These are phyloP conservation scores for Termitomyces sp. DNA, from an alignment of 768 basidiomycete genomes.

Conservation along the genomic window DNA sequence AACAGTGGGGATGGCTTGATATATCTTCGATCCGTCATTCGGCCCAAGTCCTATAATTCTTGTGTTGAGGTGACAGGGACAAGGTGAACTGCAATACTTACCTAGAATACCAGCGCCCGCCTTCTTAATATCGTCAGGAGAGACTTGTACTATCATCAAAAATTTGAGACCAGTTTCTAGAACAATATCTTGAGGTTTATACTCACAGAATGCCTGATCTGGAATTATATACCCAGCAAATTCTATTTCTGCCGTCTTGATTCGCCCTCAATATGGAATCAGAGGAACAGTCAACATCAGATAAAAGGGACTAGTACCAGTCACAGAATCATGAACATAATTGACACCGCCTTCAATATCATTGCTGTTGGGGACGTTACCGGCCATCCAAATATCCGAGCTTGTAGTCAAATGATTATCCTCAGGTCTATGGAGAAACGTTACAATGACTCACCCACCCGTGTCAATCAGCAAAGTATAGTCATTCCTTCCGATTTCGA, in stretches of 20 bases:
- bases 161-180: neutral
- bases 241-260: slow-evolving; percentile 40
- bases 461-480: slow-evolving; percentile 45
- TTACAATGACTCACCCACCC: slow-evolving; percentile 34
- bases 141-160: slow-evolving; percentile 35
- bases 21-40: slow-evolving; percentile 50
- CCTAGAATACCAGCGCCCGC: slow-evolving; percentile 30
- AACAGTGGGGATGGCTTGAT: slow-evolving; percentile 27
- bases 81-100: slow-evolving; percentile 6
- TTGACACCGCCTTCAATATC: slow-evolving; percentile 38
- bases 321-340: slow-evolving; percentile 53
- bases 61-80: neutral
- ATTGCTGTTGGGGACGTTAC: slow-evolving; percentile 35
- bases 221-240: slow-evolving; percentile 42
- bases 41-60: slow-evolving; percentile 61
- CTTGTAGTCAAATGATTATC: slow-evolving; percentile 27
- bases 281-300: neutral
- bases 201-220: slow-evolving; percentile 47
- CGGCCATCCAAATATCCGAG: slow-evolving; percentile 63
- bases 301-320: slow-evolving; percentile 33
- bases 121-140: slow-evolving; percentile 26
- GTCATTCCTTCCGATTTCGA: slow-evolving; percentile 32
- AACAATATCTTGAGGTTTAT: slow-evolving; percentile 16
- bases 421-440: neutral
- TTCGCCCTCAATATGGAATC: slow-evolving; percentile 31